Base-by-base conservation (phyloP, 164 flowering plant species). In the Magnolia officinalis region DNA sequence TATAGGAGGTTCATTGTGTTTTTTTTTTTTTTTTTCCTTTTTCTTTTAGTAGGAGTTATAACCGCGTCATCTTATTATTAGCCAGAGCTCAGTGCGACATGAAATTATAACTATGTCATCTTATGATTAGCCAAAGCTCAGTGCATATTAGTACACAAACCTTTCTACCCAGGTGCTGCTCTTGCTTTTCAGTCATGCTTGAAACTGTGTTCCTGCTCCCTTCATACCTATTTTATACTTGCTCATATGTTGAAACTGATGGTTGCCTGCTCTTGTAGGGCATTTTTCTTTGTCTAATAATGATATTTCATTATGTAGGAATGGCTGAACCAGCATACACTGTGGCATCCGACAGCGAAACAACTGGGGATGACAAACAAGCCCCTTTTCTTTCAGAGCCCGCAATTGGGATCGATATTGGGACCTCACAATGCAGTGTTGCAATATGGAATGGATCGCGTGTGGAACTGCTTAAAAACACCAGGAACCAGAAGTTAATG, bases 401-500 rank as follows among this genome's bases (percentile, higher is more conserved):
- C 67, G 98, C 98, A 21, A 86, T 95, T 75, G 99, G 97, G 16
- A 85, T 95, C 26, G 98, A 95, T 81, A 85, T 95, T 66, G 98
- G 99, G 49, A 93, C 99, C 49, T 92, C 89, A 20, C 96, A 89
- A 45, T 91, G 97, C 76, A 90, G 99, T 74, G 81, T 93, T 51
- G 97, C 98, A 37, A 64, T 90, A 52, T 95, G 99, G 99, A 91
- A 89, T 76, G 98, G 98, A 68, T 87, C 94, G 66, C 80, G 83
- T 26, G 90, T 93, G 19, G 89, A 91, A 82, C 88, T 93, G 49
- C 85, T 93, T 13, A 88, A 83, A 80, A 92, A 92, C 83, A 82
- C 88, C 23, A 84, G 91, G 72, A 85, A 91, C 79, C 97, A 90
- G 81, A 92, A 85, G 79, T 19, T 87, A 63, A 88, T 91, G 88